These are phyloP conservation scores for Arabis alpina DNA, from an alignment of 345 rosid genomes.

Conservation along the genomic window DNA sequence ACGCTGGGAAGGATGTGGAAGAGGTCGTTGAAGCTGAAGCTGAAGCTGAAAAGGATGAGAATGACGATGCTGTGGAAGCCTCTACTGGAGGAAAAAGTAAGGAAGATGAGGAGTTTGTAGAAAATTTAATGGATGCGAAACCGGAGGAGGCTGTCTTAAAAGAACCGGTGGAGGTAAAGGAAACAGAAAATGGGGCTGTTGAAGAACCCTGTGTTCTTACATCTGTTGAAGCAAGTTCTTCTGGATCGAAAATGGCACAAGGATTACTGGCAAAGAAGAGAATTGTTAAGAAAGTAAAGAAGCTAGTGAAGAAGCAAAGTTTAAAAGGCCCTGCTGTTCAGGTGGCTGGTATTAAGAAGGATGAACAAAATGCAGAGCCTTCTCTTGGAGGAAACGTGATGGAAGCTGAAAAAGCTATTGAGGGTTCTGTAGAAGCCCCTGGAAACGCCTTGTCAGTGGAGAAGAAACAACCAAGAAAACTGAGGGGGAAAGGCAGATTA, in stretches of 20 bases:
- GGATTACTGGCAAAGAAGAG: slow-evolving; percentile 21
- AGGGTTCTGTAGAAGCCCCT: slow-evolving; percentile 35
- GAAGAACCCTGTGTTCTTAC: slow-evolving; percentile 7
- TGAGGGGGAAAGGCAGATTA: slow-evolving; percentile 49
- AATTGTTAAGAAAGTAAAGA: slow-evolving; percentile 30
- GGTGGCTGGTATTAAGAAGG: slow-evolving; percentile 19
- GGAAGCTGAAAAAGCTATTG: slow-evolving; percentile 40
- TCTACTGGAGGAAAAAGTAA: slow-evolving; percentile 10
- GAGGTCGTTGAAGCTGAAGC: neutral
- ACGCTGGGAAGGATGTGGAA: neutral
- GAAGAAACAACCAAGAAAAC: slow-evolving; percentile 41
- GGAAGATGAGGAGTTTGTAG: slow-evolving; percentile 10
- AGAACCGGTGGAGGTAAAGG: slow-evolving; percentile 3
- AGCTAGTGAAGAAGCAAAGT: slow-evolving; percentile 17
- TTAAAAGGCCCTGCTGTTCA: slow-evolving; percentile 25
- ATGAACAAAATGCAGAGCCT: slow-evolving; percentile 20
- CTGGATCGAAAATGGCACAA: slow-evolving; percentile 2
- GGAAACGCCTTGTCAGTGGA: slow-evolving; percentile 42
- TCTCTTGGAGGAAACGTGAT: slow-evolving; percentile 38
- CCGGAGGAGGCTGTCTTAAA: slow-evolving; percentile 3
- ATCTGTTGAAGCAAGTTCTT: slow-evolving; percentile 32
- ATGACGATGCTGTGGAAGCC: slow-evolving; percentile 7
- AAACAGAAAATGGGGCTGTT: slow-evolving; percentile 11
- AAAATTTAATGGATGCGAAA: slow-evolving; percentile 12
- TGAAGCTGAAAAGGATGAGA: slow-evolving; percentile 6